Base-by-base conservation (phyloP, 2,329 filamentous ascomycete species). In the Fusarium lateritium region DNA sequence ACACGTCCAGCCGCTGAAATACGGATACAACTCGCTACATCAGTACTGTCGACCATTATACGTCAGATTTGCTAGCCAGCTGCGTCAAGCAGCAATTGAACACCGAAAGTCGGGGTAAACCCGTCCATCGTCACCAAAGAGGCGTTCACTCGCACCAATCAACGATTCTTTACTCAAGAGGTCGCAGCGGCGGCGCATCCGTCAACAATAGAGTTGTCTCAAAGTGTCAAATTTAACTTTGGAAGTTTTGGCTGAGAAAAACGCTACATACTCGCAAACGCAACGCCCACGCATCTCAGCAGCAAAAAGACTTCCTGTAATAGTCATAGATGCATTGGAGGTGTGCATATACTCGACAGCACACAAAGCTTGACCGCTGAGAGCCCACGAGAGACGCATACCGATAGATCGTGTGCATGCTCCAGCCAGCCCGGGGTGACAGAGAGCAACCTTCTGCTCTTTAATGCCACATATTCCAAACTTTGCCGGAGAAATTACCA, bases 271-370 rank as follows among this genome's bases (percentile, higher is more conserved):
- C 28, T 31, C 42, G 31, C 24, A 46, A 22, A 31, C 28, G 5
- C 21, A 44, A 19, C 7, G 17, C 33, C 36, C 31, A 28, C 28
- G 33, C 38, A 42, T 31, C 39, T n/a, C 51, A 61, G 17, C n/a
- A 40, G 28, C 22, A 54, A 17, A 31, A 38, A n/a, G 9, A 38
- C 17, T 26, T 14, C n/a, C 14, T 19, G 39, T 38, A 61, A 51
- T 24, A 56, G 55, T 40, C 62, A 51, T 67, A 44, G 34, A 45
- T 44, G 49, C 38, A 43, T 65, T 50, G 40, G 15, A 60, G 28
- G 36, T 26, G 38, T 40, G 28, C 45, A 63, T 64, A 28, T 50
- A 33, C 42, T 42, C 36, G 13, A 38, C 21, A 22, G 40, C 22
- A 31, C 24, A 31, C 21, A 40, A 15, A 42, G 44, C 19, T 56